Percentiles rank a stretch among this genome's conserved stretches.
Evolutionary conservation across 805 yeast genomes (phyloP).

Genomic region (Metschnikowia orientalis): DNA sequence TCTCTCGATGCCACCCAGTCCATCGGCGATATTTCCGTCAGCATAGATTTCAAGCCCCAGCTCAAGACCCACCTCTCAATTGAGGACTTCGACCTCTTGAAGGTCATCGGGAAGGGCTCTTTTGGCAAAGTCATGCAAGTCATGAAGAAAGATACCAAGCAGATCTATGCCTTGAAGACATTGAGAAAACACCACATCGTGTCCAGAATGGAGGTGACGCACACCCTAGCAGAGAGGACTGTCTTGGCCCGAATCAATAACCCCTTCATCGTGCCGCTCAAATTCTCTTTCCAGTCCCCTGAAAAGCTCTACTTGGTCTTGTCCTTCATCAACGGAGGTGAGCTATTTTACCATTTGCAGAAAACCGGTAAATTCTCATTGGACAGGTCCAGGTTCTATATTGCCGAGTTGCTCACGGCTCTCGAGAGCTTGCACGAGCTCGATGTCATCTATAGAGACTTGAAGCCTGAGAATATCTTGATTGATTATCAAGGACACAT

Average conservation of each 20-base stretch:
- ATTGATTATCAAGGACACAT: conserved; percentile 96
- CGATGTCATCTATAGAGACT: conserved; percentile 91
- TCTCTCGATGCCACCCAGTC: conserved; percentile 40
- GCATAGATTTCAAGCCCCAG: conserved; percentile 64
- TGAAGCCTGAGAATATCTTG: conserved; percentile 93
- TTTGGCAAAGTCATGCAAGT: conserved; percentile 99
- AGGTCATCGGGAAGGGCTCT: conserved; percentile 96
- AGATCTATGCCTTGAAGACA: conserved; percentile 91
- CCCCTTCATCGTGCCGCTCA: conserved; percentile 94
- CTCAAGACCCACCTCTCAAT: conserved; percentile 66
- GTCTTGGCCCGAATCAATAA: conserved; percentile 89
- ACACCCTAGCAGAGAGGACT: conserved; percentile 93
- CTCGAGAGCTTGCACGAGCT: conserved; percentile 86
- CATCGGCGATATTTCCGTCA: conserved; percentile 54
- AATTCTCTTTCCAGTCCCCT: conserved; percentile 95
- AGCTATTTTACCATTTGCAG: conserved; percentile 89
- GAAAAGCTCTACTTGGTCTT: conserved; percentile 87
- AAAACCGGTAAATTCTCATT: conserved; percentile 84
- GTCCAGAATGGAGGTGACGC: conserved; percentile 90
- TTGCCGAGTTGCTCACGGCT: conserved; percentile 91
- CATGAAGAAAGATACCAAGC: conserved; percentile 89
- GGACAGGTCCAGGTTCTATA: conserved; percentile 86
- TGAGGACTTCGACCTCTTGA: conserved; percentile 87
- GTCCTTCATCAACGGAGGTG: conserved; percentile 96
- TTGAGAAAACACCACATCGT: conserved; percentile 92